These are phyloP conservation scores for Salinomyces thailandicus DNA, from an alignment of 2,329 filamentous ascomycete species.

Conservation along the genomic window DNA sequence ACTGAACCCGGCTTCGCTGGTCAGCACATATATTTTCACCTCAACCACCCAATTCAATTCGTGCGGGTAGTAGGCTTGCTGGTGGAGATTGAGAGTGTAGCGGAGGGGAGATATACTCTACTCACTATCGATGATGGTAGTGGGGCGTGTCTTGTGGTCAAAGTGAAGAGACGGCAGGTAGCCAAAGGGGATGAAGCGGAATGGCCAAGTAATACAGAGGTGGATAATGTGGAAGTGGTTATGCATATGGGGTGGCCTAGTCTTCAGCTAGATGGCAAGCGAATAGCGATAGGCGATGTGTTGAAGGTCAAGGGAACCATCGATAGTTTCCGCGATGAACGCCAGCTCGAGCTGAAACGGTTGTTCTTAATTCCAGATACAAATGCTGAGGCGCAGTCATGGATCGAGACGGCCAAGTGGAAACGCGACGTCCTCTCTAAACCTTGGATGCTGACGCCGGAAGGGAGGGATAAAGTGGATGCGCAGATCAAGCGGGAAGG, in stretches of 20 bases:
- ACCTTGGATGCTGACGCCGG: conserved; percentile 43
- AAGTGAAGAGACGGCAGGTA: conserved; percentile 32
- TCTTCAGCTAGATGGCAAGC: conserved; percentile 28
- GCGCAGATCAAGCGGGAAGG: conserved; percentile 25
- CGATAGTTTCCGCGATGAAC: conserved; percentile 37
- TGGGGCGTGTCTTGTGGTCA: conserved; percentile 47
- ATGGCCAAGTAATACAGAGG: conserved; percentile 26
- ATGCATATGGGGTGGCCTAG: conserved; percentile 33
- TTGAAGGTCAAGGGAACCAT: conserved; percentile 50
- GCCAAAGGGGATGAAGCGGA: conserved; percentile 22
- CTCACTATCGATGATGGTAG: conserved; percentile 53
- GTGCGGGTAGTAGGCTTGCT: conserved; percentile 37
- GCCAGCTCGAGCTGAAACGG: conserved; percentile 47
- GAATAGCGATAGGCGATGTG: conserved; percentile 38
- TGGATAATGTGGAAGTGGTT: conserved; percentile 31
- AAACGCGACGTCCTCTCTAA: conserved; percentile 39
- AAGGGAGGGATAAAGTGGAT: conserved; percentile 36
- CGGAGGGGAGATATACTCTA: conserved; percentile 33
- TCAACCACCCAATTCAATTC: conserved; percentile 43
- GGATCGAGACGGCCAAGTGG: conserved; percentile 42
- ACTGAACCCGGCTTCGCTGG: conserved; percentile 42
- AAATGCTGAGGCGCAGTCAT: conserved; percentile 44
- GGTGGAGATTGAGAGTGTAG: conserved; percentile 30
- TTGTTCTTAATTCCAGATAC: conserved; percentile 41
- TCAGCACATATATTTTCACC: conserved; percentile 45